Percentiles rank a stretch among this genome's conserved stretches.
Conservation (phyloP, 176 grass and related monocot genomes). For the Miscanthus lutarioriparius region DNA sequence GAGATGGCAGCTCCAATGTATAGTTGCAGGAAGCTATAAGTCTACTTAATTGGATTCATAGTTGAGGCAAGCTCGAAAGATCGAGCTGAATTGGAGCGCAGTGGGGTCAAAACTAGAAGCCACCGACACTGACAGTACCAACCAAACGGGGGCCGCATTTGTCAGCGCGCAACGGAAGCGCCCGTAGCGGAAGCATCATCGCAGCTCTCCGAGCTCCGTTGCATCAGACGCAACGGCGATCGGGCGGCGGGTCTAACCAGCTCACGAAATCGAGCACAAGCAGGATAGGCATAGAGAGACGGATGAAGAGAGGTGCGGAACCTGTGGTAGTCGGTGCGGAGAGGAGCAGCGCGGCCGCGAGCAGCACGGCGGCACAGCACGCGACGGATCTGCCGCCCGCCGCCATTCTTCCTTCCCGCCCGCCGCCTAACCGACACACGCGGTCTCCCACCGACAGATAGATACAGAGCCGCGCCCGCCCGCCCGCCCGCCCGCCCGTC, state of each 20-base stretch:
- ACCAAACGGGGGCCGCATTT: conserved; percentile 16
- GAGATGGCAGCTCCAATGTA: not conserved
- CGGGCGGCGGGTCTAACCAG: conserved; percentile 15
- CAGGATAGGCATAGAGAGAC: not conserved
- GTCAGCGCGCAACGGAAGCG: not conserved
- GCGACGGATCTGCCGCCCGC: conserved; percentile 48
- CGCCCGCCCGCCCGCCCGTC: not conserved
- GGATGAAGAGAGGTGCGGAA: conserved; percentile 14
- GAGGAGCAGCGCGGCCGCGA: conserved; percentile 46
- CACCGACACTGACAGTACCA: conserved; percentile 34
- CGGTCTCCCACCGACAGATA: conserved; percentile 21
- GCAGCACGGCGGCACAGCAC: conserved; percentile 43
- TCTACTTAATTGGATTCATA: not conserved
- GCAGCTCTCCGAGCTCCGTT: not conserved
- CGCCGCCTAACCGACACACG: not conserved
- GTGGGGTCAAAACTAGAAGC: not conserved
- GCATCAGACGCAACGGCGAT: conserved; percentile 11
- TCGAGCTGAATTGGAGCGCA: not conserved
- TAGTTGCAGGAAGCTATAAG: not conserved
- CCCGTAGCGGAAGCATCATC: not conserved
- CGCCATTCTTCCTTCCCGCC: conserved; percentile 37
- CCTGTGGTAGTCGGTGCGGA: conserved; percentile 55
- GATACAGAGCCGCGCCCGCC: not conserved
- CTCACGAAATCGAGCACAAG: not conserved
- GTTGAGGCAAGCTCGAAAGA: not conserved